Evolutionary conservation across 805 yeast species (phyloP), one percentile per base, ranked within the genome.

Genomic region (Wickerhamomyces rabaulensis): DNA sequence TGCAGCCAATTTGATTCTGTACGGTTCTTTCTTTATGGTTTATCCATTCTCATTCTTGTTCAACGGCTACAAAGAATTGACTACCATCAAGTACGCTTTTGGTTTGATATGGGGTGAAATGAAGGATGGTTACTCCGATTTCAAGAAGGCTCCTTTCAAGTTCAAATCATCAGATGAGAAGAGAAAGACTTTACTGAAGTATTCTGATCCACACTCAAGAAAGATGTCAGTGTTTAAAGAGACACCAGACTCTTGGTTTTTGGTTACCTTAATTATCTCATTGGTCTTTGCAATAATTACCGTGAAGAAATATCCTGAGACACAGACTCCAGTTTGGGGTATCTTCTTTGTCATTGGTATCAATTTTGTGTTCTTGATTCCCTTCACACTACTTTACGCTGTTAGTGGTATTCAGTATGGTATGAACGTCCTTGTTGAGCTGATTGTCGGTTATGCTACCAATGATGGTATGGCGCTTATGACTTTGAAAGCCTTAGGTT

Each of bases 291-390:
- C 78, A 1, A 60, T 78, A 70, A 9, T 50, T 0, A 67, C 75
- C 49, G 78, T 78, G 9, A 55, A 69, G 42, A 52, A 72, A 13
- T 76, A 70, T 44, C 79, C 78, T 1, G 20, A 33, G 21, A 64
- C 70, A 6, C 64, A 77, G 42, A 76, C 84, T 5, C 84, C 84
- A 17, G 77, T 79, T 20, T 80, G 85, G 84, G 74, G 78, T 23
- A 66, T 80, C 37, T 74, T 79, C 64, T 71, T 80, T 51, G 71
- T 77, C 6, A 54, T 78, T 37, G 80, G 70, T 23, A 64, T 80
- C 38, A 78, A 77, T 52, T 62, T 73, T 39, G 63, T 74, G 5
- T 78, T 79, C 50, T 64, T 78, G 52, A 65, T 79, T 39, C 83
- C 84, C 37, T 60, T 78, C 36, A 67, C 76, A 15, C 63, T 75